phyloP scores from a whole-genome alignment of 441 rosid species.

The Populus tomentosa region DNA sequence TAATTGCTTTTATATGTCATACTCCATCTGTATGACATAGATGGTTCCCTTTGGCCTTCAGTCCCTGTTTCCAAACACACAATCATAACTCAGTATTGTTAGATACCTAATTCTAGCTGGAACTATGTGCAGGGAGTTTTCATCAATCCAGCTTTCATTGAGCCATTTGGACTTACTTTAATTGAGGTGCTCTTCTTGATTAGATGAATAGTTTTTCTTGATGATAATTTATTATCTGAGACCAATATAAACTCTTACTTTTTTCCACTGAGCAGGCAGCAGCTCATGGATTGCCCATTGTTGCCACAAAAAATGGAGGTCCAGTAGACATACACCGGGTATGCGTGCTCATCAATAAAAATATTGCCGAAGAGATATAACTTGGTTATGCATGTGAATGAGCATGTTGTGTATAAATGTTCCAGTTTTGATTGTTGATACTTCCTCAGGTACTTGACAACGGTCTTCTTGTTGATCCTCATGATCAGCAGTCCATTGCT shows the following conservation, averaged over 20 bases:
- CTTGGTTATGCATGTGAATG: background rate
- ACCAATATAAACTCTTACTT: background rate
- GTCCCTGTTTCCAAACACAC: background rate
- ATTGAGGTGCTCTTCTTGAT: conserved; percentile 54
- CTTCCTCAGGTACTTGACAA: conserved; percentile 77
- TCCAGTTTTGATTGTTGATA: conserved; percentile 1
- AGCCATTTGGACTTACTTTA: conserved; percentile 89
- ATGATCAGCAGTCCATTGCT: conserved; percentile 75
- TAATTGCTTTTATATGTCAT: background rate
- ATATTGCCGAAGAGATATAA: background rate
- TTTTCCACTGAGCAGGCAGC: conserved; percentile 62
- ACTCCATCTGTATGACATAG: background rate
- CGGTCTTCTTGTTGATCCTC: conserved; percentile 90
- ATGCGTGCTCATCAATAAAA: background rate
- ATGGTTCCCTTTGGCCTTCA: background rate
- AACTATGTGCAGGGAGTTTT: conserved; percentile 67
- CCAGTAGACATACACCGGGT: conserved; percentile 90
- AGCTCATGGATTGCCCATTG: conserved; percentile 87
- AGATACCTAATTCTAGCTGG: background rate
- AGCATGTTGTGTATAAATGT: background rate
- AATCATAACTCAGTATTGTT: background rate
- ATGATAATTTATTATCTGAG: background rate
- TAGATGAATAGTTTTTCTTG: background rate
- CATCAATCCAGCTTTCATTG: conserved; percentile 89
- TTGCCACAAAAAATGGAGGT: conserved; percentile 93